These are phyloP conservation scores for Populus simonii DNA, from an alignment of 345 rosid species.

Conservation along the genomic window DNA sequence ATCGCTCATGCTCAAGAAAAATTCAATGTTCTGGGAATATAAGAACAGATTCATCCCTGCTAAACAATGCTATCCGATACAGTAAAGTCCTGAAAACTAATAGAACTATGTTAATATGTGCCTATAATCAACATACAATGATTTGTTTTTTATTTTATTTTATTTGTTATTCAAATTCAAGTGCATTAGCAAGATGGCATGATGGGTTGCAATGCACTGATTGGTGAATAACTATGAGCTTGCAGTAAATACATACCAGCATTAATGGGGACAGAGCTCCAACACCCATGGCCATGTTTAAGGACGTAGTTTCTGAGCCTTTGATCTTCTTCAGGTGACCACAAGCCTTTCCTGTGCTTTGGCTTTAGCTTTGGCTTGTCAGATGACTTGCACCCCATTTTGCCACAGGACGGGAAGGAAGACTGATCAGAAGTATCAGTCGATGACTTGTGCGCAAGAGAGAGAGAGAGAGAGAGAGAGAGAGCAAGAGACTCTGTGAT, in stretches of 20 bases:
- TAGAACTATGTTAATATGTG: background rate
- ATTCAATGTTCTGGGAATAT: background rate
- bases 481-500: constrained; percentile 11
- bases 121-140: background rate
- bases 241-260: constrained; percentile 49
- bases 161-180: background rate
- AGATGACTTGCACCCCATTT: constrained; percentile 44
- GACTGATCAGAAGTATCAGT: too few species aligned
- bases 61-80: background rate
- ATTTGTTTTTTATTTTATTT: too few species aligned
- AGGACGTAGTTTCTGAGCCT: constrained; percentile 59
- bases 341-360: constrained; percentile 71
- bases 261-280: constrained; percentile 83
- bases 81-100: background rate
- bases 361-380: constrained; percentile 51
- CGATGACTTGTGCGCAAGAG: background rate
- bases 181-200: background rate
- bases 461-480: constrained; percentile 19
- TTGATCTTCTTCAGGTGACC: constrained; percentile 98
- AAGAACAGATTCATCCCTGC: background rate
- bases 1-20: background rate
- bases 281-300: constrained; percentile 72
- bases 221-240: background rate
- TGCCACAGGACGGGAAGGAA: background rate
- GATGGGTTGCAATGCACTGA: background rate